Percentiles rank a stretch among this genome's conserved stretches.
phyloP scores from a whole-genome alignment of 352 stramenopile genomes.

The Globisporangium ultimum region DNA sequence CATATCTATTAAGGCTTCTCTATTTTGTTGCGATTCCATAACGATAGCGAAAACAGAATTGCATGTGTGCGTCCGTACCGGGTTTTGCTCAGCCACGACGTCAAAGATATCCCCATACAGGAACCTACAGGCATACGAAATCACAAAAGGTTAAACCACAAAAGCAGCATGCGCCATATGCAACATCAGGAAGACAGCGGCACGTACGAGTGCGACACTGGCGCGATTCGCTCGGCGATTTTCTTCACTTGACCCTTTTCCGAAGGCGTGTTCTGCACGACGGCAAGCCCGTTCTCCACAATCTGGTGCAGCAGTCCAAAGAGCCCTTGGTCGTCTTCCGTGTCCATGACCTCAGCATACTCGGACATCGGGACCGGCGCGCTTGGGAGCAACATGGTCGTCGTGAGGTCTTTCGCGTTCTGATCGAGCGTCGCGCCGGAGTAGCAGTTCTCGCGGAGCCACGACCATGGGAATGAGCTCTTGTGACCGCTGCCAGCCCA shows the following conservation, averaged over 20 bases:
- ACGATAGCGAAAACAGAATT: not conserved
- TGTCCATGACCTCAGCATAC: conserved; percentile 61
- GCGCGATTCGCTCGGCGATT: conserved; percentile 73
- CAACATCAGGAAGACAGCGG: not conserved
- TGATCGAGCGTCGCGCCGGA: conserved; percentile 48
- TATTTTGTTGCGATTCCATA: not conserved
- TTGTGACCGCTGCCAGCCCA: conserved; percentile 62
- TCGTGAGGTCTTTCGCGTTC: conserved; percentile 40
- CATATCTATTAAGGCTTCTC: no score
- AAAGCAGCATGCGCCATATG: not conserved
- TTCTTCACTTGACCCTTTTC: conserved; percentile 55
- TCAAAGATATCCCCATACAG: conserved; percentile 87
- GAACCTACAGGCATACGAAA: conserved; percentile 33
- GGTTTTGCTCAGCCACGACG: conserved; percentile 75
- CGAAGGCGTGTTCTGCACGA: conserved; percentile 74
- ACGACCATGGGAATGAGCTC: conserved; percentile 65
- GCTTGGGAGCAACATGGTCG: conserved; percentile 40
- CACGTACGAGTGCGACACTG: conserved; percentile 76
- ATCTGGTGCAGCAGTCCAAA: conserved; percentile 68
- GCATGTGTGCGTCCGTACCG: conserved; percentile 27
- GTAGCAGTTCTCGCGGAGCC: conserved; percentile 81
- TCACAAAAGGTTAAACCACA: not conserved
- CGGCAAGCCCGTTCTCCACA: conserved; percentile 61
- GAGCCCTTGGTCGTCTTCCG: conserved; percentile 53
- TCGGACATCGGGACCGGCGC: conserved; percentile 51